Evolutionary conservation across 2,329 filamentous ascomycete genomes (phyloP).

Genomic region (Colletotrichum limetticola): DNA sequence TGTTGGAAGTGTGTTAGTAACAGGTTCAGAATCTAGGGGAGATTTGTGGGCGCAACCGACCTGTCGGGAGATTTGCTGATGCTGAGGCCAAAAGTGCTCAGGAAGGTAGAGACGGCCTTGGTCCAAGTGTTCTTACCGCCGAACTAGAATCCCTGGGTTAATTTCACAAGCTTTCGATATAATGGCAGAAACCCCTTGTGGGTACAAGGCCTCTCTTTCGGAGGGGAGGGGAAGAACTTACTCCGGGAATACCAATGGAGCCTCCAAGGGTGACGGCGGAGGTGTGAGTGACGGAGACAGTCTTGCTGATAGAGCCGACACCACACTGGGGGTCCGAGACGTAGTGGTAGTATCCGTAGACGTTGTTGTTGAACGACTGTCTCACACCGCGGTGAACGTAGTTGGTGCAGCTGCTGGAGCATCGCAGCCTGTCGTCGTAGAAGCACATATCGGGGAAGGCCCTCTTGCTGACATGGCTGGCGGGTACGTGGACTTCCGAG

Average conservation of each 20-base stretch:
- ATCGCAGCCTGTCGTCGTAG: slow-evolving; percentile 6
- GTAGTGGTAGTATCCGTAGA: slow-evolving; percentile 18
- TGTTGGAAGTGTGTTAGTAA: background rate
- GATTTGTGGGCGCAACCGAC: background rate
- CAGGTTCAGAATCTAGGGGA: background rate
- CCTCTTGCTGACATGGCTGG: slow-evolving; percentile 4
- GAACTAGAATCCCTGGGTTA: background rate
- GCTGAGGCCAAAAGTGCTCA: slow-evolving; percentile 5
- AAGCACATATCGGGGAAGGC: slow-evolving; percentile 8
- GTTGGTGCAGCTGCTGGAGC: background rate
- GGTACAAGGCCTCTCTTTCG: too few species aligned
- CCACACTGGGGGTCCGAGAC: slow-evolving; percentile 4
- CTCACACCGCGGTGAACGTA: background rate
- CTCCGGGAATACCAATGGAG: background rate
- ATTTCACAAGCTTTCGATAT: background rate
- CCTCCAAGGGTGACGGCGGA: slow-evolving; percentile 9
- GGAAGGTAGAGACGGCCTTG: slow-evolving; percentile 1
- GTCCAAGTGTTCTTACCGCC: background rate
- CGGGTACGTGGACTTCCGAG: background rate
- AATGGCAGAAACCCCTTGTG: too few species aligned
- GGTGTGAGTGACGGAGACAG: slow-evolving; percentile 7
- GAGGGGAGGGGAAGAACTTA: background rate
- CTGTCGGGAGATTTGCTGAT: slow-evolving; percentile 5
- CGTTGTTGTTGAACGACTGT: slow-evolving; percentile 3
- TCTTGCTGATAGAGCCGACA: slow-evolving; percentile 4